Evolutionary conservation across 176 grass and related monocot genomes (phyloP).

Genomic region (maize (Zea mays)): DNA sequence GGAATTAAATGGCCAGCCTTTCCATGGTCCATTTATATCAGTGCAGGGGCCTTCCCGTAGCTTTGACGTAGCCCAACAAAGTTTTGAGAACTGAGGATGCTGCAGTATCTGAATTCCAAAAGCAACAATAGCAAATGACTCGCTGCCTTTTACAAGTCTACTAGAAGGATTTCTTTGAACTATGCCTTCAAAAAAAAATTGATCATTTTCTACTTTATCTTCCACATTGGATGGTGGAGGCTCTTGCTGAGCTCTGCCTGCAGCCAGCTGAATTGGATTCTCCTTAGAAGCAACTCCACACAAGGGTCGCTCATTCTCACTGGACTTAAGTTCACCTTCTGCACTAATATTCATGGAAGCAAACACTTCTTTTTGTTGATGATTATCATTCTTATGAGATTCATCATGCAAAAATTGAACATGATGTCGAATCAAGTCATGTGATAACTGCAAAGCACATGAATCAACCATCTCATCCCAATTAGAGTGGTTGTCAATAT

Average conservation of each 20-base stretch:
- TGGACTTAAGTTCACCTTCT: constrained; percentile 30
- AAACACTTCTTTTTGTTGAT: constrained; percentile 45
- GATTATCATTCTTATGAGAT: constrained; percentile 45
- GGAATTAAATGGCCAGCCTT: constrained; percentile 96
- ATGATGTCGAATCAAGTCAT: constrained; percentile 74
- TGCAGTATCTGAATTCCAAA: constrained; percentile 90
- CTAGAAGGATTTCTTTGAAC: constrained; percentile 41
- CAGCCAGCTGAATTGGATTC: constrained; percentile 32
- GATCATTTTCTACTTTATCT: constrained; percentile 32
- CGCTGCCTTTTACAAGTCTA: constrained; percentile 49
- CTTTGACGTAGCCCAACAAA: constrained; percentile 95
- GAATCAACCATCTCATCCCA: constrained; percentile 66
- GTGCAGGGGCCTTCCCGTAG: constrained; percentile 86
- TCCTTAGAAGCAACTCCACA: constrained; percentile 39
- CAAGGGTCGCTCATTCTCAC: constrained; percentile 32
- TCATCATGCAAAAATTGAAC: constrained; percentile 72
- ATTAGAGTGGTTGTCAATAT: constrained; percentile 68
- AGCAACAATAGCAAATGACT: constrained; percentile 63
- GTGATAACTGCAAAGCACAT: constrained; percentile 62
- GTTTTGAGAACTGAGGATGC: constrained; percentile 83
- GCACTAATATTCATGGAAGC: constrained; percentile 43
- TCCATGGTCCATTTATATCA: constrained; percentile 89
- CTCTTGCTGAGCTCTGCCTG: constrained; percentile 33
- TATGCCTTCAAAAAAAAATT: constrained; percentile 38
- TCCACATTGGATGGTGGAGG: constrained; percentile 35